Evolutionary conservation across 805 yeast genomes (phyloP), one percentile per base, ranked within the genome.

Genomic region (Starmera quercuum): DNA sequence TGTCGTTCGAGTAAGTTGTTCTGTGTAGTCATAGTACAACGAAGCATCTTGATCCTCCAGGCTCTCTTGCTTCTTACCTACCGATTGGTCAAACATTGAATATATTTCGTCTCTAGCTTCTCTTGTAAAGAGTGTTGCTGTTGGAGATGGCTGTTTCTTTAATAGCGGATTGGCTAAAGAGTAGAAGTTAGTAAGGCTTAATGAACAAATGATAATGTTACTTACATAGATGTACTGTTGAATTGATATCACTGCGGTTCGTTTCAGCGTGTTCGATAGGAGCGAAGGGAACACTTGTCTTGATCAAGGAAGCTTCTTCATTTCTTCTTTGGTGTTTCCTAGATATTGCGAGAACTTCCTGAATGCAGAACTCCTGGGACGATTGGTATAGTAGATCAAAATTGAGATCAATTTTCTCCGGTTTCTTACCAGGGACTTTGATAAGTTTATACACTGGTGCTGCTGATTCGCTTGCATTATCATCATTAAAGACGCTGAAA

Each of bases 61-160:
- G 15, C 44, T 49, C 6, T 48, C 35, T 26, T 46, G 38, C 26
- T 47, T 38, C 32, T 26, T 36, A 9, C 47, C 42, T 4, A 66
- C 56, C 1, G 74, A 73, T 31, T 70, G 74, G 47, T 80, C 83
- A 52, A 85, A 83, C 86, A 86, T 83, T 12, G 73, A 69, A 40
- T 71, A 63, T 0, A 86, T 78, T 44, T 85, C 95, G 35, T 75
- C 72, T 36, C 76, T 71, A 2, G 95, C 90, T 46, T 77, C 75
- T 32, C 76, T 75, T 1, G 95, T 81, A 50, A 71, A 80, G 49
- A 79, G 59, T 0, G 96, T 87, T 42, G 82, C 69, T 0, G 95
- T 86, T 1, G 94, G 95, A 0, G 94, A 81, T 11, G 65, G 61
- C 4, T 75, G 70, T 20, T 53, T 48, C 19, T 41, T 41, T n/a